These are phyloP conservation scores for Nepenthes alata DNA, from an alignment of 179 eudicot species.

Conservation along the genomic window DNA sequence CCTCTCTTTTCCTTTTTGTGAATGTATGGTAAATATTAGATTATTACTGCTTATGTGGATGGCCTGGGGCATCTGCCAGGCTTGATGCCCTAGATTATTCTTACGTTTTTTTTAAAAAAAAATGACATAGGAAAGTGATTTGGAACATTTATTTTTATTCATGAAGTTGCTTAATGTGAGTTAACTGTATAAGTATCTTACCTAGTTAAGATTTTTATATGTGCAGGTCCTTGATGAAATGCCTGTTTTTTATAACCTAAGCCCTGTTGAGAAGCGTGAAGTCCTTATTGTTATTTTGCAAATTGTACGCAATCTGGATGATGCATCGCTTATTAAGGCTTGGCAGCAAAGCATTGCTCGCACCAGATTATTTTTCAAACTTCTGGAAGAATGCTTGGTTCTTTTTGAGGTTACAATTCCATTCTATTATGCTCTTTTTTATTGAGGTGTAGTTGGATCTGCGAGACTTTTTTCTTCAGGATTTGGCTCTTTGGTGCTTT, in stretches of 20 bases:
- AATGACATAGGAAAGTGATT: not conserved
- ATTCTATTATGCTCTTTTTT: not conserved
- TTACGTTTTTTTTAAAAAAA: not conserved
- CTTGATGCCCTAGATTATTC: not conserved
- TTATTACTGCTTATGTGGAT: too few relatives aligned
- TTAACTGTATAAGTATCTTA: not conserved
- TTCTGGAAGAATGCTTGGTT: conserved; percentile 78
- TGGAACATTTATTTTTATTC: not conserved
- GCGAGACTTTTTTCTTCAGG: too few relatives aligned
- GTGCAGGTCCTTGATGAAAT: conserved; percentile 96
- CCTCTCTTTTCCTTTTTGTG: too few relatives aligned
- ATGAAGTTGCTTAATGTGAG: not conserved
- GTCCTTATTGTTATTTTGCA: conserved; percentile 75
- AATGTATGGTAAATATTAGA: too few relatives aligned
- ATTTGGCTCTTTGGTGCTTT: too few relatives aligned
- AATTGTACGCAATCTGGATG: conserved; percentile 93
- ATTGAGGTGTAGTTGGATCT: too few relatives aligned
- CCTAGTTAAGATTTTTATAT: not conserved
- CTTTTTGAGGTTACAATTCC: conserved; percentile 66
- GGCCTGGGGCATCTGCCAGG: not conserved
- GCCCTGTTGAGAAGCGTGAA: conserved; percentile 88
- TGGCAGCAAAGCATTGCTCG: conserved; percentile 99
- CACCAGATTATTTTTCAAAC: conserved; percentile 92
- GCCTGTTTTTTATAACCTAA: conserved; percentile 97
- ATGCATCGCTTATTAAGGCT: conserved; percentile 81